Base-by-base conservation (phyloP, 306 rosid species). In the Corylus heterophylla region DNA sequence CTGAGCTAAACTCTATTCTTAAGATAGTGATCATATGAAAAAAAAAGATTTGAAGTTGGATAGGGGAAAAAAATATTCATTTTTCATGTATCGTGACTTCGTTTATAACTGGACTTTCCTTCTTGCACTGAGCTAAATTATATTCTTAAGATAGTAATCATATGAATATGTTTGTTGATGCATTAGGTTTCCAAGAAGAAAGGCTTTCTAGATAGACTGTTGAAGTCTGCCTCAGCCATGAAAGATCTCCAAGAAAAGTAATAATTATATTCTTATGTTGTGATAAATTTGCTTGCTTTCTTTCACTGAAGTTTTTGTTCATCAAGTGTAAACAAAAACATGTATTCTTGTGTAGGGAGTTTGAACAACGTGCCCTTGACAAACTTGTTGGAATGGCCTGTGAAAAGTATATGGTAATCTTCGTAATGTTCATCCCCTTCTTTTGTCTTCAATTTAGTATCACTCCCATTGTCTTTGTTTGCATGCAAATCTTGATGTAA, bases 221-320 rank as follows among this genome's bases (percentile, higher is more conserved):
- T 90, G 86, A 87, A 86, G 78, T 85, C 90, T 82, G 89, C 91
- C 75, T 83, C 86, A 39, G 77, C 74, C 45, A 62, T 85, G 69
- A 93, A 88, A 87, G 92, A 90, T 78, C 83, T 72, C 83, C 97
- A 86, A 76, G 97, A 90, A 68, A 93, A 87, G 99, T 95, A 91
- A 72, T 58, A 49, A 79, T 80, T 73, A 59, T 39, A 22, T 76
- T 64, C 78, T 80, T 76, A 59, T 83, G 63, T 74, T 51, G 56
- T 74, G 74, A 64, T 82, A 71, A 39, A 20, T 76, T 78, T 83
- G 78, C 76, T 66, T 73, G 66, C 13, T 48, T 45, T 64, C 13
- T 76, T 63, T 35, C 64, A 49, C 73, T 74, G 77, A 64, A 69
- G 62, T 37, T 75, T 82, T 85, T 77, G n/a, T 81, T 20, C 68